Conservation (phyloP, 129 eudicot genomes). For the Kitagawia praeruptora region DNA sequence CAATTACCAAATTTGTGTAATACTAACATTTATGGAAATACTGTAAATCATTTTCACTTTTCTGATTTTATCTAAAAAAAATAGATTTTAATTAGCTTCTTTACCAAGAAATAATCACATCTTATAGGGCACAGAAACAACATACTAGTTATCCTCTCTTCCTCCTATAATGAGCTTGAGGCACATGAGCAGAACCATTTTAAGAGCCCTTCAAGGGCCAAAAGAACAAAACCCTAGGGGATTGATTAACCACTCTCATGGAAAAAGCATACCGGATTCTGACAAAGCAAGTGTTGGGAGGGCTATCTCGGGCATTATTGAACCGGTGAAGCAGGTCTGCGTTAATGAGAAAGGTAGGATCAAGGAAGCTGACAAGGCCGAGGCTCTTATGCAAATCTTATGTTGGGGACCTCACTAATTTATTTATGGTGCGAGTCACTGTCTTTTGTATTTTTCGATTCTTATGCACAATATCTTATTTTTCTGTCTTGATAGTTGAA, state of each 20-base stretch:
- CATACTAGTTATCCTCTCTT: not conserved
- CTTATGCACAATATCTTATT: not conserved
- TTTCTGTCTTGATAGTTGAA: not conserved
- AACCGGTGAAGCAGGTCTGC: not conserved
- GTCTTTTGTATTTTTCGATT: not conserved
- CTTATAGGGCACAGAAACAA: not conserved
- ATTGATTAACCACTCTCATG: not conserved
- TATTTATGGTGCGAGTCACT: not conserved
- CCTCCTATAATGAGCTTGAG: not conserved
- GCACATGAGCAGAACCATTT: constrained; percentile 5
- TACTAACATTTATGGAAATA: not conserved
- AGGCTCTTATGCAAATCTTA: constrained; percentile 5
- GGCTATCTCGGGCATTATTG: not conserved
- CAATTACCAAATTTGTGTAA: not conserved
- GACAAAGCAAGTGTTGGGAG: not conserved
- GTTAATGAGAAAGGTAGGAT: not conserved
- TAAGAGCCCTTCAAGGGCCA: not conserved
- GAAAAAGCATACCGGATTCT: not conserved
- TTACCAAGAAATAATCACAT: not conserved
- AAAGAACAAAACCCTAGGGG: constrained; percentile 2
- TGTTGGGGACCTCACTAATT: constrained; percentile 2
- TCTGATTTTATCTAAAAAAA: not conserved
- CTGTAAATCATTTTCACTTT: not conserved
- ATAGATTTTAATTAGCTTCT: not conserved
- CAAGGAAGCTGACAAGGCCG: not conserved